phyloP scores from a whole-genome alignment of 495 filamentous ascomycete genomes.

The Articulospora tetracladia region DNA sequence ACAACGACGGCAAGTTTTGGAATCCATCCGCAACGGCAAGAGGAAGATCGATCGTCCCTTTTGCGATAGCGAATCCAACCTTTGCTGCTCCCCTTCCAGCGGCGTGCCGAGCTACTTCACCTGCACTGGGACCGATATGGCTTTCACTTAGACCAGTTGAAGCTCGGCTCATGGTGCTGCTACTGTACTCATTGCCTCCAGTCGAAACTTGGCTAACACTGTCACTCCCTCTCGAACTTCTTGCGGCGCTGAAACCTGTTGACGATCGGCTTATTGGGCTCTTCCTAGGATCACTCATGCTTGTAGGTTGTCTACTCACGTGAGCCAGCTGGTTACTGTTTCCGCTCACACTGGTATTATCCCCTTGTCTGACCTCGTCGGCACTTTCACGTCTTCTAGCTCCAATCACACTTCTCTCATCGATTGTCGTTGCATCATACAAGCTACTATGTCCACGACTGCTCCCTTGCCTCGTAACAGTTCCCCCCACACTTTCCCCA shows the following conservation, averaged over 20 bases:
- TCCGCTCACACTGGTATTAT: neutral
- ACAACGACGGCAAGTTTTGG: constrained; percentile 58
- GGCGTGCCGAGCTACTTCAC: constrained; percentile 4
- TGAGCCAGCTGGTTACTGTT: neutral
- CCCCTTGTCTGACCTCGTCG: neutral
- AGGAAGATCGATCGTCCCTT: constrained; percentile 12
- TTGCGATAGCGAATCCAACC: neutral
- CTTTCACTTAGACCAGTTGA: neutral
- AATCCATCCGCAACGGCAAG: constrained; percentile 15
- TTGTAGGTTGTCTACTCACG: neutral
- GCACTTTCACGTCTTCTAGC: neutral
- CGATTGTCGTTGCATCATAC: neutral
- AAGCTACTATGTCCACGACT: neutral
- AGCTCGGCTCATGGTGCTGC: neutral
- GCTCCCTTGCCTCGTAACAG: no score
- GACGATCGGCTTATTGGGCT: neutral
- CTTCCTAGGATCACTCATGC: neutral
- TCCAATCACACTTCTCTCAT: neutral
- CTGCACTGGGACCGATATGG: neutral
- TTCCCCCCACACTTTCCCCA: neutral
- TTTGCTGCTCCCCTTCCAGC: neutral
- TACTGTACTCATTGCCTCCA: neutral
- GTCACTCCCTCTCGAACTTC: neutral
- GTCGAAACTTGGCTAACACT: neutral
- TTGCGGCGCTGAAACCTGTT: neutral